Base-by-base conservation (phyloP, 345 rosid species). In the Euclidium syriacum region DNA sequence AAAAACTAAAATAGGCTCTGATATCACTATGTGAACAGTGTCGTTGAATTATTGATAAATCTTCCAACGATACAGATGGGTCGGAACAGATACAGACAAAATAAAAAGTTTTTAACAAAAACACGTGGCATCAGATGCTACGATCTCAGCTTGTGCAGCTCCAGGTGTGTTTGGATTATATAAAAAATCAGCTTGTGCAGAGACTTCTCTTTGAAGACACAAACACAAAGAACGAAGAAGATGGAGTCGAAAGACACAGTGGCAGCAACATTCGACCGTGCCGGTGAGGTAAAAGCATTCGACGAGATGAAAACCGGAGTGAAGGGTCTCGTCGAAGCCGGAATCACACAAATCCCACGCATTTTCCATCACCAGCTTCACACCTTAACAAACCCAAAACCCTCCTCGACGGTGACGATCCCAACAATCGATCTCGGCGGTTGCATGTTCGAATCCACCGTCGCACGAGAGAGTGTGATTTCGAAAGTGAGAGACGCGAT, bases 251-350 rank as follows among this genome's bases (percentile, higher is more conserved):
- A n/a, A n/a, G n/a, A n/a, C n/a, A n/a, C n/a, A n/a, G n/a, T n/a
- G n/a, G n/a, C n/a, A n/a, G n/a, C n/a, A n/a, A n/a, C 15, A 2
- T 58, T 40, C 29, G 73, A 59, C 10, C 67, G 61, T 51, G 17
- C 30, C 4, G 33, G 32, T 25, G 73, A 68, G 10, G 3, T 68
- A 4, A 59, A 68, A 68, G 66, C 77, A 7, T 77, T 77, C 44
- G 75, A 76, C 49, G 72, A 72, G 4, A 6, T 12, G 18, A 72
- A 72, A 36, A 22, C 52, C 10, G 74, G 74, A 7, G 80, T 76
- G 1, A 72, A 68, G 6, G 80, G 77, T 48, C 59, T 76, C 8
- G 62, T 58, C 5, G 80, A 76, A 25, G 41, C 72, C 11, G 68
- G 68, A 15, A 9, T 53, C 25, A 0, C 26, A 18, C 16, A 68